Evolutionary conservation across 2,329 filamentous ascomycete genomes (phyloP).

Genomic region (Aspergillus spinulosporus): DNA sequence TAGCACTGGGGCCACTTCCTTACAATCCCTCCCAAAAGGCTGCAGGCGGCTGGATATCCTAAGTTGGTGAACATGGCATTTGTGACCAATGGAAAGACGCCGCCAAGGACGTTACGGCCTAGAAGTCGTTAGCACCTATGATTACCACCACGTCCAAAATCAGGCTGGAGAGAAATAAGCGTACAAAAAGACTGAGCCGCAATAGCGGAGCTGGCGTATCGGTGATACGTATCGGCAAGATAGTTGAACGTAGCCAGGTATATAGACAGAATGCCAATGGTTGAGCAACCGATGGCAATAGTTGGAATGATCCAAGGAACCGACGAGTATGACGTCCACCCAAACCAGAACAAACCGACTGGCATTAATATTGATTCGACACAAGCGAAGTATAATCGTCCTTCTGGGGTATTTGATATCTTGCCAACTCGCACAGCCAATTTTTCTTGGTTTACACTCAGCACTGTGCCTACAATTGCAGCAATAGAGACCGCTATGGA

Average conservation of each 20-base stretch:
- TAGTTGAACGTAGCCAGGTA: constrained; percentile 93
- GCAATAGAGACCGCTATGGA: constrained; percentile 65
- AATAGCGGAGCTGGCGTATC: constrained; percentile 79
- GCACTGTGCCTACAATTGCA: constrained; percentile 62
- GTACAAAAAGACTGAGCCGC: constrained; percentile 80
- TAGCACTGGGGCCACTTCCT: constrained; percentile 17
- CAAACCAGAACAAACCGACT: constrained; percentile 77
- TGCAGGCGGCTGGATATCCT: constrained; percentile 69
- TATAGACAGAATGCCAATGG: constrained; percentile 81
- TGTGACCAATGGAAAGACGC: constrained; percentile 77
- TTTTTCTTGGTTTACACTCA: constrained; percentile 73
- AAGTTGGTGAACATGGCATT: constrained; percentile 70
- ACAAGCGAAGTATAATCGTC: constrained; percentile 79
- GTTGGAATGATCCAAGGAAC: constrained; percentile 73
- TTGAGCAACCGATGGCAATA: constrained; percentile 70
- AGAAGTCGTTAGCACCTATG: background rate
- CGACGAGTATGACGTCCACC: constrained; percentile 64
- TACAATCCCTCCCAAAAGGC: constrained; percentile 72
- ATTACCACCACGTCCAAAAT: background rate
- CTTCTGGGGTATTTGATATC: constrained; percentile 63
- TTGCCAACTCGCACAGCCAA: constrained; percentile 57
- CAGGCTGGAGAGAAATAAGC: constrained; percentile 10
- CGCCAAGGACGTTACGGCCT: constrained; percentile 74
- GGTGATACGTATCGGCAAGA: constrained; percentile 81
- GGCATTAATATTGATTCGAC: constrained; percentile 74